Evolutionary conservation across 2,329 filamentous ascomycete species (phyloP).

Genomic region (Endocalyx cinctus): DNA sequence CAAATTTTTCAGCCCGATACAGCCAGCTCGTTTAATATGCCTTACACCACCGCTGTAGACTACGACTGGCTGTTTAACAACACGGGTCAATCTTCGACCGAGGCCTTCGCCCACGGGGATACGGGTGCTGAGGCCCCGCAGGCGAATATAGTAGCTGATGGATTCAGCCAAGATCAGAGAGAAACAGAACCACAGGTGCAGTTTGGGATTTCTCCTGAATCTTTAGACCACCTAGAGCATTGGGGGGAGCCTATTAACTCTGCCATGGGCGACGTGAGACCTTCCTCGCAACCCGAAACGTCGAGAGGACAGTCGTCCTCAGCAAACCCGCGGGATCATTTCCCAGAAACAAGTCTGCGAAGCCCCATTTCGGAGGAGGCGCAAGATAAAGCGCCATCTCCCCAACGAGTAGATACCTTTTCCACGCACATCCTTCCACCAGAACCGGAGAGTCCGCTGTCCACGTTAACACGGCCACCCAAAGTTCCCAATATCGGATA

Average conservation of each 20-base stretch:
- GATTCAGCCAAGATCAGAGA: neutral
- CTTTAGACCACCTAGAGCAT: constrained; percentile 1
- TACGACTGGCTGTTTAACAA: constrained; percentile 59
- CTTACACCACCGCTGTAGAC: constrained; percentile 58
- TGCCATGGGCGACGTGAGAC: neutral
- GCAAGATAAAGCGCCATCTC: neutral
- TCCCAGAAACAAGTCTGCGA: neutral
- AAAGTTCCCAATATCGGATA: neutral
- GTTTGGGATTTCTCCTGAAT: constrained; percentile 4
- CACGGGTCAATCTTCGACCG: constrained; percentile 12
- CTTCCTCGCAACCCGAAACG: constrained; percentile 25
- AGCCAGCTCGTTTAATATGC: constrained; percentile 61
- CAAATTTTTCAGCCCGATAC: constrained; percentile 58
- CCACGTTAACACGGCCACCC: neutral
- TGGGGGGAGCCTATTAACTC: constrained; percentile 1
- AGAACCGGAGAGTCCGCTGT: neutral
- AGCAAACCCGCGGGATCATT: too few relatives aligned
- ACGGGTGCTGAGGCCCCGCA: neutral
- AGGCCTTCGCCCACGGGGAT: neutral
- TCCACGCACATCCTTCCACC: too few relatives aligned
- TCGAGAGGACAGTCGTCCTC: too few relatives aligned
- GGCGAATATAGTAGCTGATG: neutral
- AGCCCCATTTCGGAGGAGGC: neutral
- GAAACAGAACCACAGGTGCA: neutral
- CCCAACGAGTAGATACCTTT: neutral